Conservation (phyloP, 2,329 filamentous ascomycete genomes). For the Cytospora chrysosperma region DNA sequence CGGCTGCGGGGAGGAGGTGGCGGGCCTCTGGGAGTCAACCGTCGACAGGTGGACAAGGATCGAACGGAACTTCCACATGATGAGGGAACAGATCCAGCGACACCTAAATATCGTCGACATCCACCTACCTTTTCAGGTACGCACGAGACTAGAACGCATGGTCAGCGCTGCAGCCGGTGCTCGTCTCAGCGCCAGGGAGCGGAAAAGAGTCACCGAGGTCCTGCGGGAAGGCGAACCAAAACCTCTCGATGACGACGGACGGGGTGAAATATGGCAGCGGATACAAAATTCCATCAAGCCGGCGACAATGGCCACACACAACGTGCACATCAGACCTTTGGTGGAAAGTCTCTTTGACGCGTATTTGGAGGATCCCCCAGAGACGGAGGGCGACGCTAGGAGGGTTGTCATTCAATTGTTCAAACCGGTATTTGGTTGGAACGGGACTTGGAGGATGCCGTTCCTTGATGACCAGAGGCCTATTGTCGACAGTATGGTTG, state of each 20-base stretch:
- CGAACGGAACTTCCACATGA: conserved; percentile 26
- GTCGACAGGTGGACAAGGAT: conserved; percentile 27
- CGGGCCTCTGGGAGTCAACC: conserved; percentile 24
- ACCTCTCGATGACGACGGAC: conserved; percentile 21
- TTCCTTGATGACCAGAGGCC: conserved; percentile 25
- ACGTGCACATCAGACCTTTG: conserved; percentile 21
- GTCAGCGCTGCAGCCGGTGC: conserved; percentile 1
- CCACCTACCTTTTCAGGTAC: conserved; percentile 25
- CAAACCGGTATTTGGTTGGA: conserved; percentile 27
- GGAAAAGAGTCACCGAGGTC: conserved; percentile 2
- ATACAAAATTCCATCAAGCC: conserved; percentile 28
- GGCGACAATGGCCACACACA: conserved; percentile 28
- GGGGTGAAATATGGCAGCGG: conserved; percentile 26
- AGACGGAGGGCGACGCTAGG: conserved; percentile 22
- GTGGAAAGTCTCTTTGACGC: conserved; percentile 24
- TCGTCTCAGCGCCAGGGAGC: conserved; percentile 11
- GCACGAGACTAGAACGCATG: conserved; percentile 20
- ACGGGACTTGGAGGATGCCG: conserved; percentile 27
- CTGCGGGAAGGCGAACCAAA: conserved; percentile 13
- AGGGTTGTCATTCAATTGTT: conserved; percentile 22
- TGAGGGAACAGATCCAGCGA: conserved; percentile 31
- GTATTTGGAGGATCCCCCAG: conserved; percentile 26
- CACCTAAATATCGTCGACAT: conserved; percentile 30
- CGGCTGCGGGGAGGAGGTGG: conserved; percentile 1
- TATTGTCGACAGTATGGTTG: conserved; percentile 27